Evolutionary conservation across 139 green algal species (phyloP).

Genomic region (Pseudopediastrum boryanum): DNA sequence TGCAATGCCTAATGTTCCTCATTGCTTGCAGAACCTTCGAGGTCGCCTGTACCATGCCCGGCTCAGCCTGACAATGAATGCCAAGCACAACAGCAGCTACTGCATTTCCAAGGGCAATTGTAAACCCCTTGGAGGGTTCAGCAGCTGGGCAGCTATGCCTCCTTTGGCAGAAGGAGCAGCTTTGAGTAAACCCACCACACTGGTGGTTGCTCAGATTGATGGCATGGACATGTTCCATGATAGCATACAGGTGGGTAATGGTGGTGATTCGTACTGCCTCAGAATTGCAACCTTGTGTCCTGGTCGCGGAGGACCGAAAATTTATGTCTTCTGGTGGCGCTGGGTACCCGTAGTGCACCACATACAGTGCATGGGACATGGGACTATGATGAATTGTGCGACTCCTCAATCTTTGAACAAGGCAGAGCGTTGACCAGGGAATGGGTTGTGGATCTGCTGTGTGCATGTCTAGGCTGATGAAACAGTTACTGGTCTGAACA

Average conservation of each 20-base stretch:
- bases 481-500: too few relatives aligned
- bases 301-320: too few relatives aligned
- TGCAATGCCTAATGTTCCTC: background rate
- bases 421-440: too few relatives aligned
- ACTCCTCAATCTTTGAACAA: too few relatives aligned
- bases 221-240: slow-evolving; percentile 66
- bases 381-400: too few relatives aligned
- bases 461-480: too few relatives aligned
- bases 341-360: too few relatives aligned
- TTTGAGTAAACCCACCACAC: slow-evolving; percentile 34
- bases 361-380: too few relatives aligned
- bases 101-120: slow-evolving; percentile 62
- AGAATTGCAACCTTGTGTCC: too few relatives aligned
- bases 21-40: background rate
- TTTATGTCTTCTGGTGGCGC: too few relatives aligned
- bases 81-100: slow-evolving; percentile 44
- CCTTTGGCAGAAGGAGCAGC: slow-evolving; percentile 36
- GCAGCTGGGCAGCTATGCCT: slow-evolving; percentile 69
- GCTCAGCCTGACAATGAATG: slow-evolving; percentile 58
- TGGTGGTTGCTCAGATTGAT: slow-evolving; percentile 68
- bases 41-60: slow-evolving; percentile 45
- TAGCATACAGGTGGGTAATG: slow-evolving; percentile 41
- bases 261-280: too few relatives aligned
- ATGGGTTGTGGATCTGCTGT: too few relatives aligned
- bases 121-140: slow-evolving; percentile 77